Evolutionary conservation across 768 basidiomycete genomes (phyloP), one percentile per base, ranked within the genome.

Genomic region (Wakefieldia striispora): DNA sequence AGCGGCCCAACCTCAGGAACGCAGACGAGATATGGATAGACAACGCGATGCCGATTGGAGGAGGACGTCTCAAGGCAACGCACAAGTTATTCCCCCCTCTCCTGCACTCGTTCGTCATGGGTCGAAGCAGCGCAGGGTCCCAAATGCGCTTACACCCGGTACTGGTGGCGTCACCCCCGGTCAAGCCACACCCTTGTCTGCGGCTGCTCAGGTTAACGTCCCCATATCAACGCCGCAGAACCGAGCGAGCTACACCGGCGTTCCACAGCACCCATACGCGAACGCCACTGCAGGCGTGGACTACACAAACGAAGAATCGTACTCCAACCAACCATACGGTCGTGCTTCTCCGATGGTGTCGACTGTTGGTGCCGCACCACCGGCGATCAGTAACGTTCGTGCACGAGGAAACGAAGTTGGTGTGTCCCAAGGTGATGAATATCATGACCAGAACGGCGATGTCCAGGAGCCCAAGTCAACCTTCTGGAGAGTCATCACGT

Each of bases 261-360:
- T 68, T 17, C 54, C 55, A 16, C 80, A 81, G 49, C 88, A 90
- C 63, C 88, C 88, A 6, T 91, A 91, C 54, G 88, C 88, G 20
- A 81, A 72, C 51, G 79, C 76, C 12, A 65, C 70, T 42, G 64
- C 74, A n/a, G 84, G 78, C 9, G 82, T 81, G 65, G 85, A 88
- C 56, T 82, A 84, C 55, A 53, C 62, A 57, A 73, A 68, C 36
- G 85, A 89, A 37, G 87, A 86, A 54, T 71, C 72, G 21, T 84
- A 80, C 58, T 76, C 74, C 39, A 69, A 79, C 55, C 79, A 78
- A 60, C 78, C 72, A 47, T 91, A 91, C 59, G 86, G 86, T n/a
- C 81, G 87, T 44, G 78, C 81, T 24, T 91, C 89, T 35, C 89
- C 88, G 16, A 92, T 92, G 89, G 79, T 89, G 47, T 79, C 86